phyloP scores from a whole-genome alignment of 495 filamentous ascomycete species.

The Annulohypoxylon maeteangense region DNA sequence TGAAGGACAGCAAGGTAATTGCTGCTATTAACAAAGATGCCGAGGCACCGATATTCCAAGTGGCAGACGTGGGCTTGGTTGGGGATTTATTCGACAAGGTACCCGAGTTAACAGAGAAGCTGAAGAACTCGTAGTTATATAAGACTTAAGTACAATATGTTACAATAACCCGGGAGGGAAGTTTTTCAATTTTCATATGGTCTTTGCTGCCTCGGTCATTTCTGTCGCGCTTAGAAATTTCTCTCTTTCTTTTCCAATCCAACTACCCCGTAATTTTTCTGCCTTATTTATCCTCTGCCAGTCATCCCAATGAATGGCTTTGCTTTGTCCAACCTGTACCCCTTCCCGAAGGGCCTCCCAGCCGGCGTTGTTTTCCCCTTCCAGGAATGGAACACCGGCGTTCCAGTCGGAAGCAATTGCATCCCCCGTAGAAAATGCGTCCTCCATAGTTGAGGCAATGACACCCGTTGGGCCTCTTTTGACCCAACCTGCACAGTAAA shows the following conservation, averaged over 20 bases:
- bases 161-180: conserved; percentile 33
- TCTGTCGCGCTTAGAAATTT: conserved; percentile 82
- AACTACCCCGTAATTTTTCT: conserved; percentile 74
- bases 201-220: conserved; percentile 71
- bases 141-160: conserved; percentile 32
- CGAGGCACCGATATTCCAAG: conserved; percentile 97
- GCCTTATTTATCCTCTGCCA: conserved; percentile 86
- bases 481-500: conserved; percentile 97
- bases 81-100: conserved; percentile 96
- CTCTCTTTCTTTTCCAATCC: conserved; percentile 79
- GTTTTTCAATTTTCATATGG: conserved; percentile 14
- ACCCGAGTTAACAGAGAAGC: conserved; percentile 94
- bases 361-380: conserved; percentile 63
- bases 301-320: conserved; percentile 79
- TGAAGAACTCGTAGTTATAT: conserved; percentile 69
- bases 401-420: conserved; percentile 79
- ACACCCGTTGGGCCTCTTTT: conserved; percentile 95
- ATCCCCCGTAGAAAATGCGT: conserved; percentile 91
- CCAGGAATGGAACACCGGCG: conserved; percentile 57
- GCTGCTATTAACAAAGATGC: conserved; percentile 97
- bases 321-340: conserved; percentile 45
- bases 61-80: conserved; percentile 94
- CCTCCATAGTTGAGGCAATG: conserved; percentile 95
- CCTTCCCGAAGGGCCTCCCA: conserved; percentile 70
- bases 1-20: conserved; percentile 99